These are phyloP conservation scores for Astrothelium macrocarpum DNA, from an alignment of 495 filamentous ascomycete species.

Conservation along the genomic window DNA sequence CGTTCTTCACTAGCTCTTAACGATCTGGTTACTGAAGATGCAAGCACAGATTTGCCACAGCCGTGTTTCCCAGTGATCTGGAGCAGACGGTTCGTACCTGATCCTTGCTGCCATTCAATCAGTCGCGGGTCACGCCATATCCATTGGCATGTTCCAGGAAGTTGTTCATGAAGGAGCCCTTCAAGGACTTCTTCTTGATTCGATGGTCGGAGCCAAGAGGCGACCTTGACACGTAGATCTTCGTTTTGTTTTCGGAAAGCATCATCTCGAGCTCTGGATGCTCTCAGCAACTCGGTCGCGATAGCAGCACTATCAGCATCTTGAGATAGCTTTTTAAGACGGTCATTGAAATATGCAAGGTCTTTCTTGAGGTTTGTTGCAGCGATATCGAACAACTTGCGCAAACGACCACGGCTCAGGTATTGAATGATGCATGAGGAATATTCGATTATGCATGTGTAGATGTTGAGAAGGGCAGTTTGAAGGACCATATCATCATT, in stretches of 20 bases:
- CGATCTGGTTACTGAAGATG: not conserved
- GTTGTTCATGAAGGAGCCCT: not conserved
- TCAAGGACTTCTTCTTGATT: not conserved
- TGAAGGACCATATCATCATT: not conserved
- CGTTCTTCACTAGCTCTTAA: not conserved
- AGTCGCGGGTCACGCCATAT: not conserved
- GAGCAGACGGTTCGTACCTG: not conserved
- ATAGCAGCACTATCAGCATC: constrained; percentile 1
- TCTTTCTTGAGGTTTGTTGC: not conserved
- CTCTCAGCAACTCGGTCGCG: not conserved
- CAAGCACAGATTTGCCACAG: not conserved
- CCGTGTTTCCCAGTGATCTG: not conserved
- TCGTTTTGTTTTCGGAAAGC: not conserved
- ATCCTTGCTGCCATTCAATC: not conserved
- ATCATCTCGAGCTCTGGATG: not conserved
- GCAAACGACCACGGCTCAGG: not conserved
- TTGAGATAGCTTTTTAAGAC: not conserved
- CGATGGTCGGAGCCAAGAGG: not conserved
- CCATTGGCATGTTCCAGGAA: not conserved
- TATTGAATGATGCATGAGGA: not conserved
- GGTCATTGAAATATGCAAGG: not conserved
- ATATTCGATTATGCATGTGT: not conserved
- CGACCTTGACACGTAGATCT: not conserved
- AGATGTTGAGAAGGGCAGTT: not conserved
- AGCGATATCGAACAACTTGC: not conserved